Base-by-base conservation (phyloP, 176 grass and related monocot species). In the Aegilops bicornis region DNA sequence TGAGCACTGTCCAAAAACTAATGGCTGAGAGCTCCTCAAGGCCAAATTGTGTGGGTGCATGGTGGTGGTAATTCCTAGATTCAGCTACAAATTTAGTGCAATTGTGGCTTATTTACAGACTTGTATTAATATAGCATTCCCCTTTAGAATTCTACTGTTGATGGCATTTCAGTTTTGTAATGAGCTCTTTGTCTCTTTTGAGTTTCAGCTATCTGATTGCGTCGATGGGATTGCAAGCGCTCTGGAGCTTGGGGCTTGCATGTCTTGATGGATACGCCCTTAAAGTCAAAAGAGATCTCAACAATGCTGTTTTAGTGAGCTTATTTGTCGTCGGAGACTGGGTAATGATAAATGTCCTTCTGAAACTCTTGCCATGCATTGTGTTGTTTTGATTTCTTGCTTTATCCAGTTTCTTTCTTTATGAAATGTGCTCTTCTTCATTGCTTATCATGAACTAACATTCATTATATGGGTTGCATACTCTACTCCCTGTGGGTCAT, bases 311-410 rank as follows among this genome's bases (percentile, higher is more conserved):
- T 77, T 84, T 98, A 24, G 70, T 98, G 86, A 98, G 96, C 81
- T 85, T 98, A 48, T 98, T 98, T 79, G 91, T 95, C 0, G 93
- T 98, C 30, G 96, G 96, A 83, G 96, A 98, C 52, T 95, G 91
- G 96, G 96, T 98, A 98, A 90, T 86, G n/a, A 84, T 64, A 37
- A 74, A 39, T n/a, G 48, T 78, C 62, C 24, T 59, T 68, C 76
- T 32, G 10, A 16, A 80, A 62, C 50, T 81, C 22, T 77, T 25
- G 3, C 37, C 10, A 73, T 7, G 0, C 56, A 80, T 31, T 13
- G 15, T 50, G 32, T 35, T 73, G 1, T 14, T 10, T 62, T 60
- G 35, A 68, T 56, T 58, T 69, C 11, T 60, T 45, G 16, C 11
- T 31, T 42, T 20, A 23, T 52, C 23, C 2, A 29, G 16, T 33